phyloP scores from a whole-genome alignment of 768 basidiomycete genomes.

The Rubroboletus satanas region DNA sequence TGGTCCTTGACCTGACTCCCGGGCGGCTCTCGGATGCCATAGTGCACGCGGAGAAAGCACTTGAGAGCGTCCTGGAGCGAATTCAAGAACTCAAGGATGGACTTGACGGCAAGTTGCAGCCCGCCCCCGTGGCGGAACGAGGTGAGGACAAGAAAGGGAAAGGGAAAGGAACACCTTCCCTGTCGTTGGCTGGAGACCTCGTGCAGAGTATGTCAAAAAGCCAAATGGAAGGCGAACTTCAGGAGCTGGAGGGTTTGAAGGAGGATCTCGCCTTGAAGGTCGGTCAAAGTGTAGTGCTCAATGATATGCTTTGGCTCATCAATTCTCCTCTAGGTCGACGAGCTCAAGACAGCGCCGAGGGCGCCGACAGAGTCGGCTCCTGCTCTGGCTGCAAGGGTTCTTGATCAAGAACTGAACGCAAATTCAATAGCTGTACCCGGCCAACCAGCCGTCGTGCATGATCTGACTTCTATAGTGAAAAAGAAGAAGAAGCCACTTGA shows the following conservation, averaged over 20 bases:
- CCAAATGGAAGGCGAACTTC: conserved; percentile 76
- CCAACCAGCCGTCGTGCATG: conserved; percentile 56
- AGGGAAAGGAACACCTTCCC: conserved; percentile 59
- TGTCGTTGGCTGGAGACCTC: conserved; percentile 38
- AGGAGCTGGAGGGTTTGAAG: conserved; percentile 70
- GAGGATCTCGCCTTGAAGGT: conserved; percentile 87
- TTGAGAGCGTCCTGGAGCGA: conserved; percentile 72
- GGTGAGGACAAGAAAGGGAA: conserved; percentile 49
- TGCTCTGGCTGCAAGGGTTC: conserved; percentile 62
- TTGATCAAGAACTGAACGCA: conserved; percentile 67
- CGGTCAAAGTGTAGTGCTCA: not conserved
- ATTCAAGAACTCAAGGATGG: conserved; percentile 55
- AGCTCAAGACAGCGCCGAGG: conserved; percentile 78
- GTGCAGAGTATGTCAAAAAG: conserved; percentile 63
- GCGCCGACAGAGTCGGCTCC: conserved; percentile 59
- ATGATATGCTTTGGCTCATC: not conserved
- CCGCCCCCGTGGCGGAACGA: conserved; percentile 30
- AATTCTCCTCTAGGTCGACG: conserved; percentile 67
- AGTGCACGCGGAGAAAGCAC: conserved; percentile 71
- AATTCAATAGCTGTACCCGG: conserved; percentile 33
- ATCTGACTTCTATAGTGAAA: conserved; percentile 79
- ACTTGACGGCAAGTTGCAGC: conserved; percentile 32
- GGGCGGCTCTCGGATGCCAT: conserved; percentile 82
- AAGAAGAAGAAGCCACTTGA: conserved; percentile 67
- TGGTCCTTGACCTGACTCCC: conserved; percentile 87